phyloP scores from a whole-genome alignment of 306 rosid genomes.

The Begonia fuchsioides region DNA sequence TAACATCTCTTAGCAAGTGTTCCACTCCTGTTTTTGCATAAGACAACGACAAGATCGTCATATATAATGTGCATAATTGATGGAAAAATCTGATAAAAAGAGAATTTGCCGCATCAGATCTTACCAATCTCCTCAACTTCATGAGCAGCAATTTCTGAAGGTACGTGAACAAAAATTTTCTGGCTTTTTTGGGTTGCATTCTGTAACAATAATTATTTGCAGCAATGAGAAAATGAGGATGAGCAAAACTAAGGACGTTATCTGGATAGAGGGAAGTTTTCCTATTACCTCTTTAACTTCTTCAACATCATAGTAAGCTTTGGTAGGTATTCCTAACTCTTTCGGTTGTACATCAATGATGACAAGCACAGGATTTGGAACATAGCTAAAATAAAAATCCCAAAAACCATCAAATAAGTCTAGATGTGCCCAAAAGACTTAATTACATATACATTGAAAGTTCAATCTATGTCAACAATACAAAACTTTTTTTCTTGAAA shows the following conservation, averaged over 20 bases:
- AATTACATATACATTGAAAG: not conserved
- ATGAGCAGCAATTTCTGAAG: conserved; percentile 73
- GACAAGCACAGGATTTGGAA: conserved; percentile 70
- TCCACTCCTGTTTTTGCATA: conserved; percentile 51
- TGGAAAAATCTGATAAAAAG: not conserved
- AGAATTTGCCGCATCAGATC: conserved; percentile 5
- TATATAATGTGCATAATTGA: not conserved
- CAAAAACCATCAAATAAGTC: not conserved
- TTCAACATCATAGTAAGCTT: conserved; percentile 77
- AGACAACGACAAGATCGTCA: conserved; percentile 1
- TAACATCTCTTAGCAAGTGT: conserved; percentile 64
- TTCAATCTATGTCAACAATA: not conserved
- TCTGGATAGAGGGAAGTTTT: not conserved
- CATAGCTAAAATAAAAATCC: conserved; percentile 33
- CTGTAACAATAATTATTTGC: conserved; percentile 17
- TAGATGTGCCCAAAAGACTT: not conserved
- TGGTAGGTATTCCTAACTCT: conserved; percentile 79
- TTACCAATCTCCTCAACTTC: conserved; percentile 86
- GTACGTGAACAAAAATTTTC: conserved; percentile 71
- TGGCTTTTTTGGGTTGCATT: conserved; percentile 86
- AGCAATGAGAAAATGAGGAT: conserved; percentile 4
- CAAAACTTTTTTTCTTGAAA: not conserved
- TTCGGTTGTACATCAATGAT: conserved; percentile 78
- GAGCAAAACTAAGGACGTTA: not conserved
- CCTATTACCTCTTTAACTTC: conserved; percentile 64